Conservation (phyloP, 1,284 basidiomycete species). For the Stygiomarasmius scandens region DNA sequence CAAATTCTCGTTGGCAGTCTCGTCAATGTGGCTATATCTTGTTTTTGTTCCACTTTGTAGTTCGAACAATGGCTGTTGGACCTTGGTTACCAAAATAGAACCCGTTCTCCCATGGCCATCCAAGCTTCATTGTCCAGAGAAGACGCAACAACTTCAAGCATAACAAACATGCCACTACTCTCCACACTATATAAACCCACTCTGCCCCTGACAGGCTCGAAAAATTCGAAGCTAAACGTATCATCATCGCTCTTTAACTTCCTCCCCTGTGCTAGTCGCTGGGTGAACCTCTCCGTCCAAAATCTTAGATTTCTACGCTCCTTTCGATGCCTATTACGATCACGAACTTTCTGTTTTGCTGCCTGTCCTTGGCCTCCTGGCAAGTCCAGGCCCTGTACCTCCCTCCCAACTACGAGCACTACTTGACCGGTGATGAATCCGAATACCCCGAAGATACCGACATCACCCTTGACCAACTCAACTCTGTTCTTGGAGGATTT, state of each 20-base stretch:
- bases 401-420: neutral
- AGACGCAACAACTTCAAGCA: too few relatives aligned
- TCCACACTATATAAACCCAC: too few relatives aligned
- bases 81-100: too few relatives aligned
- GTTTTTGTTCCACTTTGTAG: too few relatives aligned
- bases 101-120: too few relatives aligned
- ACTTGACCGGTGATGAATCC: neutral
- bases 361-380: neutral
- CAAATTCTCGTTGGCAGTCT: too few relatives aligned
- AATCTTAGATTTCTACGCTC: neutral
- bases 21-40: too few relatives aligned
- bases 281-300: neutral
- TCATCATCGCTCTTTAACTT: neutral
- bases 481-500: constrained; percentile 18
- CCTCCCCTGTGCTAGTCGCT: neutral
- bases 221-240: too few relatives aligned
- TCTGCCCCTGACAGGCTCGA: too few relatives aligned
- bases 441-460: neutral
- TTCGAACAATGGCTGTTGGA: too few relatives aligned
- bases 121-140: too few relatives aligned
- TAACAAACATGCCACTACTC: too few relatives aligned
- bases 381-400: neutral
- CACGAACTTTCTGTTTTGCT: neutral
- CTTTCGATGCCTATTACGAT: neutral
- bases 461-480: constrained; percentile 22